phyloP scores from a whole-genome alignment of 75 land plant species.

The Selaginella moellendorffii region DNA sequence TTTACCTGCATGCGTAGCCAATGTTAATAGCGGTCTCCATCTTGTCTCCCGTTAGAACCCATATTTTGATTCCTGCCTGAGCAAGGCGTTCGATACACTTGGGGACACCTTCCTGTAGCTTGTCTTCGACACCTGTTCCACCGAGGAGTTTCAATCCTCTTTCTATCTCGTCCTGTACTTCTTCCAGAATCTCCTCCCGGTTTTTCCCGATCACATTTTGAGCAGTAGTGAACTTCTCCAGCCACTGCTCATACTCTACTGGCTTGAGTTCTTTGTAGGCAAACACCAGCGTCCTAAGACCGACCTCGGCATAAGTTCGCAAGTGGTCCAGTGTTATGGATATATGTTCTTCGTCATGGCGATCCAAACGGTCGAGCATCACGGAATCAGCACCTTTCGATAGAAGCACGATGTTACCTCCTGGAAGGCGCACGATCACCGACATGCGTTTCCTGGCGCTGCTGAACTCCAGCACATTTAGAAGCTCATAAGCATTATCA shows the following conservation, averaged over 20 bases:
- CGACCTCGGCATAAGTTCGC: background rate
- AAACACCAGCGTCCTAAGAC: background rate
- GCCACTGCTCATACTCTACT: constrained; percentile 1
- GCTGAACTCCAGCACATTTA: background rate
- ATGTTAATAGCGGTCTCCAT: constrained; percentile 8
- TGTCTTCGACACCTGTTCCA: constrained; percentile 10
- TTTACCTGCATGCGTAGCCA: constrained; percentile 18
- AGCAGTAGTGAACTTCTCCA: background rate
- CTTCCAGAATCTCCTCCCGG: background rate
- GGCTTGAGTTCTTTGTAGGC: background rate
- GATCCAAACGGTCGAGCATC: constrained; percentile 12
- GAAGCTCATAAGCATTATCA: background rate
- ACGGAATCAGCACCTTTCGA: constrained; percentile 10
- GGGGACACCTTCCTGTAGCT: constrained; percentile 11
- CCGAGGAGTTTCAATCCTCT: background rate
- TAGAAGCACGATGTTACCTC: background rate
- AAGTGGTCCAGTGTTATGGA: background rate
- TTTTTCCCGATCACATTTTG: background rate
- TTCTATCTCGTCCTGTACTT: background rate
- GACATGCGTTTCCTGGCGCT: constrained; percentile 6
- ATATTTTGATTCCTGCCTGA: constrained; percentile 5
- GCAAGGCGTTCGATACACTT: constrained; percentile 2
- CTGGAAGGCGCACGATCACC: constrained; percentile 1
- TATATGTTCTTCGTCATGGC: background rate
- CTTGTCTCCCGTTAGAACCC: constrained; percentile 6